phyloP scores from a whole-genome alignment of 305 asterid species.

The Ajuga reptans region DNA sequence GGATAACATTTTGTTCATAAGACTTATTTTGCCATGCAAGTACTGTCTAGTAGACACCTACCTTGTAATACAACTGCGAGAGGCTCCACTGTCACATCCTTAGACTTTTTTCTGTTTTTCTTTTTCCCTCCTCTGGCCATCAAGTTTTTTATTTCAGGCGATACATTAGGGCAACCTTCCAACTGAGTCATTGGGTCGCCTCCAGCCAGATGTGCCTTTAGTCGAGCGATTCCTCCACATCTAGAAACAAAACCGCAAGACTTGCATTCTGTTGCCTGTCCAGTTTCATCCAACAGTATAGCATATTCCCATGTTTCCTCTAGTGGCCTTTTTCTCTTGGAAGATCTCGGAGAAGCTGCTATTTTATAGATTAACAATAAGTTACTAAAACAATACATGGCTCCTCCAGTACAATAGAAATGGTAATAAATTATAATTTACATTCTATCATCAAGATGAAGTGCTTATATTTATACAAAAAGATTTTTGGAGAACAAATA shows the following conservation, averaged over 20 bases:
- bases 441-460: neutral
- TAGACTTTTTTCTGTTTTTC: conserved; percentile 22
- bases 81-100: conserved; percentile 3
- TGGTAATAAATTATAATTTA: neutral
- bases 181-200: conserved; percentile 33
- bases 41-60: neutral
- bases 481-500: neutral
- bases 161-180: conserved; percentile 37
- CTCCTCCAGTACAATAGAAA: neutral
- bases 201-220: conserved; percentile 43
- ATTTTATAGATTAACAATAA: conserved; percentile 10
- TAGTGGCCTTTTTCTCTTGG: conserved; percentile 29
- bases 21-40: neutral
- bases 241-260: conserved; percentile 41
- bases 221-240: conserved; percentile 39
- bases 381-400: neutral
- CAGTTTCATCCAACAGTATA: conserved; percentile 32
- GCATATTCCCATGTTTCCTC: conserved; percentile 48
- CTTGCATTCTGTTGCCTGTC: conserved; percentile 39
- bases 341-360: conserved; percentile 21
- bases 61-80: conserved; percentile 23
- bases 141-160: conserved; percentile 28
- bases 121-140: conserved; percentile 22
- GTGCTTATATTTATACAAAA: neutral
- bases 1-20: neutral